These are phyloP conservation scores for Pelargonium exstipulatum DNA, from an alignment of 441 rosid genomes.

Conservation along the genomic window DNA sequence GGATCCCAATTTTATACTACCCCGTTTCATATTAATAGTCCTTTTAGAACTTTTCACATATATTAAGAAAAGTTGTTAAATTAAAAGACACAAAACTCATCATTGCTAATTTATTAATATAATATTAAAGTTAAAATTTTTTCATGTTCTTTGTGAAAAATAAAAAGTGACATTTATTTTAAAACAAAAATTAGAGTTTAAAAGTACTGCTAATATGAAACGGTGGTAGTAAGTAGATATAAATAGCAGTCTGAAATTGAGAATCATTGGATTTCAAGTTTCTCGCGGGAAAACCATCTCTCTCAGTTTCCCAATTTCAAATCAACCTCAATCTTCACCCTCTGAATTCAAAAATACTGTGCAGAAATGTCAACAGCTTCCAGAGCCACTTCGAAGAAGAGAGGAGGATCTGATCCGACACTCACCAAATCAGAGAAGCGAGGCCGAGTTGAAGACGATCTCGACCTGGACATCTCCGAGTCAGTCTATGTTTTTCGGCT, in stretches of 20 bases:
- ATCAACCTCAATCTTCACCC: neutral
- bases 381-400: neutral
- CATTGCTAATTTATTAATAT: too few species aligned
- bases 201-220: too few species aligned
- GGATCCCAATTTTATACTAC: too few species aligned
- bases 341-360: neutral
- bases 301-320: neutral
- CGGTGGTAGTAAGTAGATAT: too few species aligned
- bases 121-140: too few species aligned
- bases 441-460: slow-evolving; percentile 3
- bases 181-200: too few species aligned
- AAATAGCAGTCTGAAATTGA: neutral
- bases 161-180: too few species aligned
- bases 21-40: too few species aligned
- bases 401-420: neutral
- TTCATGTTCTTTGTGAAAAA: too few species aligned
- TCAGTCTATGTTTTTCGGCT: neutral
- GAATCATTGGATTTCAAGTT: neutral
- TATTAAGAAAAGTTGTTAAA: too few species aligned
- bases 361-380: neutral
- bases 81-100: too few species aligned
- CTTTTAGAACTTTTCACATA: too few species aligned
- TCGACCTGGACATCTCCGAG: slow-evolving; percentile 11
- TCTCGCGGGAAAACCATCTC: slow-evolving; percentile 3
- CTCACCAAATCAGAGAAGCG: slow-evolving; percentile 9